phyloP scores from a whole-genome alignment of 2,329 filamentous ascomycete genomes.

The Aspergillus fischeri region DNA sequence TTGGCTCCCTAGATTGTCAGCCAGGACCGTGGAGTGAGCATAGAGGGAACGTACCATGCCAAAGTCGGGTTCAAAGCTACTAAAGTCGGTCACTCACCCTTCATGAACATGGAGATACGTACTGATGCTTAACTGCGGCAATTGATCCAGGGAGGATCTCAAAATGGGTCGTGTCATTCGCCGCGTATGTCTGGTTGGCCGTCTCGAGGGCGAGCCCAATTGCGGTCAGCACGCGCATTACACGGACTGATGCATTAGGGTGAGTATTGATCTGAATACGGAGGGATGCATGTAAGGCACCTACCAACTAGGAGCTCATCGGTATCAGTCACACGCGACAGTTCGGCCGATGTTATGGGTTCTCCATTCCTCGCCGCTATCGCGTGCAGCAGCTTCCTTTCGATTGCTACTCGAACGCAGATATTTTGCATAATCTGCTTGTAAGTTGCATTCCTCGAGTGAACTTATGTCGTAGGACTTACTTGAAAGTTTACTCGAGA shows the following conservation, averaged over 20 bases:
- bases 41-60: conserved; percentile 3
- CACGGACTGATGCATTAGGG: conserved; percentile 5
- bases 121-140: conserved; percentile 16
- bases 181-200: conserved; percentile 13
- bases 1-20: neutral
- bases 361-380: conserved; percentile 1
- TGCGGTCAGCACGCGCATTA: conserved; percentile 16
- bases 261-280: neutral
- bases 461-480: neutral
- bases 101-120: neutral
- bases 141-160: conserved; percentile 14
- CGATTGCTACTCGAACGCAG: conserved; percentile 10
- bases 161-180: conserved; percentile 14
- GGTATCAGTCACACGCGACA: conserved; percentile 7
- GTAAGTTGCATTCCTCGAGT: no score
- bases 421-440: conserved; percentile 18
- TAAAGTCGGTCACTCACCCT: neutral
- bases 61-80: conserved; percentile 7
- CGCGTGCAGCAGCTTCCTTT: conserved; percentile 7
- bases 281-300: neutral
- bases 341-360: conserved; percentile 6
- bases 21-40: neutral
- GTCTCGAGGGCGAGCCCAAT: conserved; percentile 14
- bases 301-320: conserved; percentile 11
- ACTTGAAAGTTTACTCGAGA: conserved; percentile 16